Percentiles rank a stretch among this genome's conserved stretches.
These are phyloP conservation scores for Parasitella parasitica DNA, from an alignment of 371 early-diverging fungal genomes.

Conservation along the genomic window DNA sequence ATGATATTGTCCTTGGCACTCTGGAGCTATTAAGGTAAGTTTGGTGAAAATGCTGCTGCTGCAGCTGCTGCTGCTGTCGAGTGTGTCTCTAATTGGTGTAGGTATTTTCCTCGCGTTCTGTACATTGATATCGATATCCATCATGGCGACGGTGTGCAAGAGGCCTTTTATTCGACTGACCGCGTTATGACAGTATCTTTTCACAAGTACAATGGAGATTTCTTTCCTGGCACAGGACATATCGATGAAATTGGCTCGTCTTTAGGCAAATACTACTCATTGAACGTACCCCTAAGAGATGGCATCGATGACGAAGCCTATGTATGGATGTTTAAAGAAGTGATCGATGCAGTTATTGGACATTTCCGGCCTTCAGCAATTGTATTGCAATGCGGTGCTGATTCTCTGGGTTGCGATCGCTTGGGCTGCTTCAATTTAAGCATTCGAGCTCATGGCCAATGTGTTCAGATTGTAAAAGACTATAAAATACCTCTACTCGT, in stretches of 20 bases:
- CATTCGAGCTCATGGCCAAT: conserved; percentile 88
- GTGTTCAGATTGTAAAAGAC: conserved; percentile 82
- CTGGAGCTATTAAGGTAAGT: conserved; percentile 77
- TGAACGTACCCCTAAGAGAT: conserved; percentile 91
- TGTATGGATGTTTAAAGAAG: conserved; percentile 79
- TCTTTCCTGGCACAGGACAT: conserved; percentile 94
- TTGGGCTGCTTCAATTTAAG: conserved; percentile 91
- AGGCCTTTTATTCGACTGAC: conserved; percentile 90
- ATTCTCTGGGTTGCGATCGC: conserved; percentile 90
- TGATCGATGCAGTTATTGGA: conserved; percentile 78
- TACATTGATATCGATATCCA: conserved; percentile 97
- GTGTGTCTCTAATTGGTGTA: too few species aligned
- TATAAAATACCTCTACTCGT: conserved; percentile 84
- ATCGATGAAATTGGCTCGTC: conserved; percentile 77
- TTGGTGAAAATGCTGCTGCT: too few species aligned
- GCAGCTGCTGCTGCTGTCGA: too few species aligned
- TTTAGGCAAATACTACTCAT: conserved; percentile 77
- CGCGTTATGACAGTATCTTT: conserved; percentile 93
- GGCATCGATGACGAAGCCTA: conserved; percentile 91
- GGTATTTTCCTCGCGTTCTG: conserved; percentile 79
- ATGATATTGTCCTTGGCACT: conserved; percentile 93
- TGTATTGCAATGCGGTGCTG: conserved; percentile 96
- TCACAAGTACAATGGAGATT: conserved; percentile 94
- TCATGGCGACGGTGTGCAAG: conserved; percentile 97
- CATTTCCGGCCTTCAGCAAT: conserved; percentile 83